Conservation (phyloP, 2,329 filamentous ascomycete genomes). For the Paramyrothecium roridum region DNA sequence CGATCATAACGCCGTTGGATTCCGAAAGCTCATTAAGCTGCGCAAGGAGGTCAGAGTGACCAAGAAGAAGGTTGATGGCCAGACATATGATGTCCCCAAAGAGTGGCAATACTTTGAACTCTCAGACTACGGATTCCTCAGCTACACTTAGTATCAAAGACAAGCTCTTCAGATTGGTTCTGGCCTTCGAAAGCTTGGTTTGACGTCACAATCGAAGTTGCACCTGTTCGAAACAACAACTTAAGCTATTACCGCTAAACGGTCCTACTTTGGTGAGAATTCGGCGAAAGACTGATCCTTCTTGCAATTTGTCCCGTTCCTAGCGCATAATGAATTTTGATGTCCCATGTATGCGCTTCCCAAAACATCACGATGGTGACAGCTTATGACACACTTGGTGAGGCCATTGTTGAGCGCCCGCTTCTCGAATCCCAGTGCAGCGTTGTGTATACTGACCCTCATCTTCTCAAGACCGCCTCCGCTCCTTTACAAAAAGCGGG, state of each 20-base stretch:
- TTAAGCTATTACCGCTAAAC: not conserved
- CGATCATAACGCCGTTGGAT: constrained; percentile 64
- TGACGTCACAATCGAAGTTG: constrained; percentile 65
- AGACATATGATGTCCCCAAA: constrained; percentile 78
- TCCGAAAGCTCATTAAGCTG: constrained; percentile 69
- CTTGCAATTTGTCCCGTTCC: not conserved
- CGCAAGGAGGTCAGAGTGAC: constrained; percentile 85
- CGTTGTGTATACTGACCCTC: constrained; percentile 72
- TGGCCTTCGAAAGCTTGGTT: constrained; percentile 69
- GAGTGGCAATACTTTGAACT: constrained; percentile 87
- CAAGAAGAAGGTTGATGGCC: constrained; percentile 82
- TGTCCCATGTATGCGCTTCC: constrained; percentile 54
- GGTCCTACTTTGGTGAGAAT: no score
- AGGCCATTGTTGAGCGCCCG: constrained; percentile 69
- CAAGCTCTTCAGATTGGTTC: constrained; percentile 64
- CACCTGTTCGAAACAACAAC: constrained; percentile 76
- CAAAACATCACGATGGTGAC: constrained; percentile 80
- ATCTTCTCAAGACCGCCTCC: constrained; percentile 45
- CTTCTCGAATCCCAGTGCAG: constrained; percentile 67
- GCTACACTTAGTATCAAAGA: constrained; percentile 75
- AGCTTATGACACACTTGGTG: constrained; percentile 72
- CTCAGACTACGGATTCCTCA: constrained; percentile 72
- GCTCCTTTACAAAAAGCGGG: constrained; percentile 21
- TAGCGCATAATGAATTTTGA: constrained; percentile 38
- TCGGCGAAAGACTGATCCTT: no score